Evolutionary conservation across 2,329 filamentous ascomycete species (phyloP), one percentile per base, ranked within the genome.

Genomic region (Ascocoryne sarcoides): DNA sequence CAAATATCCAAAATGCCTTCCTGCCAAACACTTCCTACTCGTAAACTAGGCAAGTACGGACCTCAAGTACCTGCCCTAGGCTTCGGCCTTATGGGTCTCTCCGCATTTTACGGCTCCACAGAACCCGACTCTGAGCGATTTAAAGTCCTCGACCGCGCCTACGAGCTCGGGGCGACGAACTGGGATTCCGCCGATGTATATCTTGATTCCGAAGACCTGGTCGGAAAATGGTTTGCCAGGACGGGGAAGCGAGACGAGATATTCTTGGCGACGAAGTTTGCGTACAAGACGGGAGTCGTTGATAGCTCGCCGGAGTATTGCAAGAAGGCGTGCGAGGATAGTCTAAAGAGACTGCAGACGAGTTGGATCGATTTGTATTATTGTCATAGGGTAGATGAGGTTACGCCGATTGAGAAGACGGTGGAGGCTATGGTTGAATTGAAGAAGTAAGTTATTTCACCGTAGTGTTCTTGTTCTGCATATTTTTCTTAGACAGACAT

Each of bases 191-290:
- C 28, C 28, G 28, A 30, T 15, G 28, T 30, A 4, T 30, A 30
- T 15, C 12, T 4, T 30, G 28, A 30, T 15, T 33, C 23, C 39
- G 70, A 75, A 49, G 63, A 66, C 3, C 48, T 73, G 0, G 28
- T 74, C 3, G 67, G 67, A 0, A 63, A 63, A 49, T 74, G 70
- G 67, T 67, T 73, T 49, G 58, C 62, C 36, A 56, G 60, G 14
- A 66, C 62, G 2, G 63, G 60, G 5, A 66, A 66, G 36, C 60
- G 67, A 0, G 48, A 67, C 15, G 54, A 72, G 33, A 67, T 75
- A 45, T 72, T 75, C 50, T 58, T 76, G 1, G 67, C 67, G 1
- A 71, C 69, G 10, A 75, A 75, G 44, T 74, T 72, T 44, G 70
- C 60, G 12, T 59, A 58, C 36, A 50, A 54, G 12, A 32, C n/a